Conservation (phyloP, 805 yeast species). For the Lachancea quebecensis region DNA sequence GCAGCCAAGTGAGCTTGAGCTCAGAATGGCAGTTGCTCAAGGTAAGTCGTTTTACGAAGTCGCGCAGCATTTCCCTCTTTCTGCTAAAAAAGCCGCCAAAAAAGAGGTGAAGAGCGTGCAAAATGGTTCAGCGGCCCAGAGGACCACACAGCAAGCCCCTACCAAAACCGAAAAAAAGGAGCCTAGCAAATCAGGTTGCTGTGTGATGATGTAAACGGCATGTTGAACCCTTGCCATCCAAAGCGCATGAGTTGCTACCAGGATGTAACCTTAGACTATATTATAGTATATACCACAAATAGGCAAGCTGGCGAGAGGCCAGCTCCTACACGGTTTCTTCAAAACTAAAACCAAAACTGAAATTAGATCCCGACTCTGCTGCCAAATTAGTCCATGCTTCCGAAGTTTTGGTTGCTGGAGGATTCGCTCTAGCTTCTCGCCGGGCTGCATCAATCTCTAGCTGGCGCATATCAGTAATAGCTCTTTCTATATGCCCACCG, state of each 20-base stretch:
- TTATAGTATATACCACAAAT: neutral
- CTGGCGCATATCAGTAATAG: constrained; percentile 30
- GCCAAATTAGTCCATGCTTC: constrained; percentile 49
- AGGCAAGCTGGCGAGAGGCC: neutral
- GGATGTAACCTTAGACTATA: neutral
- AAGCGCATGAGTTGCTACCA: neutral
- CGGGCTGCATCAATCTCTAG: constrained; percentile 30
- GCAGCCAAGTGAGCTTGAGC: constrained; percentile 56
- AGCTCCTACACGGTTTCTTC: neutral
- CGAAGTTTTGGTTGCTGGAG: constrained; percentile 32
- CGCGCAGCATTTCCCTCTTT: constrained; percentile 29
- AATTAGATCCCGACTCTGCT: constrained; percentile 13
- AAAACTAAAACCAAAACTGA: constrained; percentile 34
- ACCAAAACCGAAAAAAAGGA: constrained; percentile 4
- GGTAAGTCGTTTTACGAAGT: constrained; percentile 56
- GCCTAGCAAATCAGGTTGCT: constrained; percentile 8
- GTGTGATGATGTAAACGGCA: constrained; percentile 10
- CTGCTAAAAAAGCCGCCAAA: constrained; percentile 6
- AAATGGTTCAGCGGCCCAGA: constrained; percentile 2
- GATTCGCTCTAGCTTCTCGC: constrained; percentile 15
- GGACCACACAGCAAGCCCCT: constrained; percentile 2
- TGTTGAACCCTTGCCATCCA: too few species aligned
- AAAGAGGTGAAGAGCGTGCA: neutral
- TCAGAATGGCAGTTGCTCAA: constrained; percentile 56
- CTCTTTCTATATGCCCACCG: constrained; percentile 31